Evolutionary conservation across 1,284 basidiomycete genomes (phyloP), one percentile per base, ranked within the genome.

Genomic region (Mycena citricolor): DNA sequence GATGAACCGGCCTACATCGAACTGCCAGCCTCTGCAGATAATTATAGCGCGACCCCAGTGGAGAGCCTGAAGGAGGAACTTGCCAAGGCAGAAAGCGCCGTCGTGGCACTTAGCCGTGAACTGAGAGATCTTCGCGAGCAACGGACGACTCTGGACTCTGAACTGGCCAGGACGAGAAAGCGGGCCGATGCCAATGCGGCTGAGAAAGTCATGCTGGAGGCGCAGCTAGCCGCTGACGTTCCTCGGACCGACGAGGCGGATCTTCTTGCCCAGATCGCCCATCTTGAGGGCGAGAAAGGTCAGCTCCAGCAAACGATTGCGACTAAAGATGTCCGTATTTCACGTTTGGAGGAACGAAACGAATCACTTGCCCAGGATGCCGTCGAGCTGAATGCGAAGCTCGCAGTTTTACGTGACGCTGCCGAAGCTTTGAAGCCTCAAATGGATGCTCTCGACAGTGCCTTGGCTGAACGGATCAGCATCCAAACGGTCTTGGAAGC

Each of bases 161-260:
- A n/a, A n/a, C n/a, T n/a, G n/a, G n/a, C n/a, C n/a, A n/a, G n/a
- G n/a, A n/a, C n/a, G n/a, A n/a, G n/a, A n/a, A 38, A 44, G 32
- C 26, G 55, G 23, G 29, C 25, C 24, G 57, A 35, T 1, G 49
- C 43, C 4, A 42, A 58, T 33, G 36, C 37, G 12, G n/a, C n/a
- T n/a, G 42, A n/a, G n/a, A n/a, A n/a, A n/a, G n/a, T n/a, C n/a
- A 25, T 39, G 11, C 33, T 17, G 11, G 22, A 38, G 23, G 36
- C 25, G 5, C 24, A 56, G 23, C 23, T n/a, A n/a, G n/a, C n/a
- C n/a, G n/a, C n/a, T n/a, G n/a, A n/a, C n/a, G n/a, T n/a, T n/a
- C n/a, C n/a, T n/a, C n/a, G n/a, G n/a, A n/a, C n/a, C n/a, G n/a
- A n/a, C n/a, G n/a, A n/a, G n/a, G n/a, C n/a, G n/a, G n/a, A n/a